phyloP scores from a whole-genome alignment of 495 filamentous ascomycete species.

The Penicillium ucsense region DNA sequence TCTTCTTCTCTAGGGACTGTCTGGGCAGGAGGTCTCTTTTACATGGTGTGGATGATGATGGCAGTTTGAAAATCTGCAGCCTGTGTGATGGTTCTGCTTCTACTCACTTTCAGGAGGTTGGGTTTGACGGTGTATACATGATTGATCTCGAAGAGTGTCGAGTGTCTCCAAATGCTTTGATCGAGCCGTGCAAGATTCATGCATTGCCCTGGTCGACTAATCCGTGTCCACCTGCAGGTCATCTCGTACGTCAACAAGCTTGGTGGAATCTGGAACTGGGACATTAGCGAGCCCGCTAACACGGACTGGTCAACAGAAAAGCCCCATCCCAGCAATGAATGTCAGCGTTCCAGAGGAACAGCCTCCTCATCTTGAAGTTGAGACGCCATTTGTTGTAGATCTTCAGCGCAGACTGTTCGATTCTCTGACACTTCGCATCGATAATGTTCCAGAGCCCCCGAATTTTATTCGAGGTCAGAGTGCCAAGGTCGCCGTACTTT shows the following conservation, averaged over 20 bases:
- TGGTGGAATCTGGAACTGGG: too few relatives aligned
- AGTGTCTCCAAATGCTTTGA: not conserved
- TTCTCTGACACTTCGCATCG: conserved; percentile 56
- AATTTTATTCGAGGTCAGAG: conserved; percentile 18
- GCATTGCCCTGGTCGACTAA: conserved; percentile 23
- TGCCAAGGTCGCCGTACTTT: conserved; percentile 67
- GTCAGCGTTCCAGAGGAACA: conserved; percentile 32
- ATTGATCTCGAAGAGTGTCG: conserved; percentile 38
- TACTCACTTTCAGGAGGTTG: conserved; percentile 64
- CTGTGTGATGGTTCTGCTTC: conserved; percentile 48
- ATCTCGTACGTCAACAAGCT: conserved; percentile 19
- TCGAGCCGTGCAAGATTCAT: conserved; percentile 18
- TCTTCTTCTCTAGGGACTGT: conserved; percentile 80
- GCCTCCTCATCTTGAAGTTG: conserved; percentile 28
- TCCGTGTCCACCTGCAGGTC: conserved; percentile 7
- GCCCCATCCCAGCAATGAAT: conserved; percentile 55
- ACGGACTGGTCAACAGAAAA: conserved; percentile 29
- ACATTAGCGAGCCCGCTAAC: too few relatives aligned
- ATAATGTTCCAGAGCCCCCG: conserved; percentile 54
- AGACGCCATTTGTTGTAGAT: conserved; percentile 44
- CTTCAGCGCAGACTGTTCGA: conserved; percentile 50
- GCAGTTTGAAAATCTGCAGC: conserved; percentile 62
- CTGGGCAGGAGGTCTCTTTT: conserved; percentile 81
- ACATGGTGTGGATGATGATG: conserved; percentile 30
- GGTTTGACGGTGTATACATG: conserved; percentile 68